Percentiles rank a stretch among this genome's conserved stretches.
phyloP scores from a whole-genome alignment of 2,329 filamentous ascomycete species.

The Talaromyces sp. region DNA sequence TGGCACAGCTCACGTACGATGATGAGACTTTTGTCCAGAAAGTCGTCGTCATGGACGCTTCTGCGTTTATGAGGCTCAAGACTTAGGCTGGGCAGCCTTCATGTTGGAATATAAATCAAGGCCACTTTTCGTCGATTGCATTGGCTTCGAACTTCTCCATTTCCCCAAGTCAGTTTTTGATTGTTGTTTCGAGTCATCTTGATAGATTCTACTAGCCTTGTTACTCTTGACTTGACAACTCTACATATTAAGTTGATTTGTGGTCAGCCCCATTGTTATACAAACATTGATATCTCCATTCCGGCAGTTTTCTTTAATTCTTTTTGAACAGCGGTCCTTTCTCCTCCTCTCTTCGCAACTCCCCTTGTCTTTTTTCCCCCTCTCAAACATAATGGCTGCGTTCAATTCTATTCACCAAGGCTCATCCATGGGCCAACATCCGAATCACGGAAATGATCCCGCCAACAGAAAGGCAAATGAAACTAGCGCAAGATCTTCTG shows the following conservation, averaged over 20 bases:
- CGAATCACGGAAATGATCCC: background rate
- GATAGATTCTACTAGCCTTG: no score
- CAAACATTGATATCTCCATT: background rate
- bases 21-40: background rate
- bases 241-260: background rate
- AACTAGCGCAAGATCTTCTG: background rate
- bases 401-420: background rate
- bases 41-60: background rate
- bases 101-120: background rate
- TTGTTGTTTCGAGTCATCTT: no score
- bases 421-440: background rate
- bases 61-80: background rate
- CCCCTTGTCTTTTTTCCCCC: background rate
- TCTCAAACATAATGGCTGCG: background rate
- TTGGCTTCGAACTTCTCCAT: background rate
- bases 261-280: background rate
- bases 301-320: background rate
- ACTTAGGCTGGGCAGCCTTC: background rate
- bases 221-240: no score
- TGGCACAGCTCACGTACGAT: background rate
- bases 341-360: no score
- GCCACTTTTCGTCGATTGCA: background rate
- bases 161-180: background rate
- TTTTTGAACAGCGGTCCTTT: no score
- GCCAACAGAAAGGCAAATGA: background rate